phyloP scores from a whole-genome alignment of 176 grass and related monocot genomes.

The Themeda triandra region DNA sequence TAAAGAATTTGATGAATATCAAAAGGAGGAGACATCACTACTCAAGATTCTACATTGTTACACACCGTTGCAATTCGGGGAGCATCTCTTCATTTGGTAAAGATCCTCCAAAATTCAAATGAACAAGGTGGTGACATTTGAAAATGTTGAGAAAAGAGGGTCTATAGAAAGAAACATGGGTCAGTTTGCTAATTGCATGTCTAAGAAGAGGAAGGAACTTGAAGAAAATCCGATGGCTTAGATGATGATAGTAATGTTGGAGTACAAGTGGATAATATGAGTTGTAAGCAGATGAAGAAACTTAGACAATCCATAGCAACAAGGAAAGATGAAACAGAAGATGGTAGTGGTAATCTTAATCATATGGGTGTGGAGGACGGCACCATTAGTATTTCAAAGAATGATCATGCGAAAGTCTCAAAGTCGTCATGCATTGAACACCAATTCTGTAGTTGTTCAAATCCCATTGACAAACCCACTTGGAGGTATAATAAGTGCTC shows the following conservation, averaged over 20 bases:
- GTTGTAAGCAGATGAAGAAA: not conserved
- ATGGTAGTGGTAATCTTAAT: not conserved
- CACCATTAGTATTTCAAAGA: not conserved
- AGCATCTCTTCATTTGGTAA: not conserved
- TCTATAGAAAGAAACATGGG: not conserved
- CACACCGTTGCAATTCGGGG: not conserved
- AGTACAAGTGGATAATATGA: not conserved
- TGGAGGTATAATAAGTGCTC: slow-evolving; percentile 26
- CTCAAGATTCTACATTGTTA: too few species aligned
- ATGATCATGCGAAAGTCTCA: not conserved
- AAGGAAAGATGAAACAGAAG: not conserved
- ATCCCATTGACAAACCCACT: slow-evolving; percentile 14
- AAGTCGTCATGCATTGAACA: not conserved
- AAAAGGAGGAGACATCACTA: not conserved
- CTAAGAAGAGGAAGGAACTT: not conserved
- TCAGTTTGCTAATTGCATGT: not conserved
- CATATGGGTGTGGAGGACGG: not conserved
- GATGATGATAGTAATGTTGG: not conserved
- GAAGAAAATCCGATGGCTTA: not conserved
- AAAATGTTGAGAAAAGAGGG: not conserved
- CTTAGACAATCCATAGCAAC: not conserved
- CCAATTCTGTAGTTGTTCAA: not conserved
- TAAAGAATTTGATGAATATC: not conserved
- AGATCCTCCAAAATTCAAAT: not conserved
- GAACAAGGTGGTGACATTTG: not conserved